Percentiles rank a stretch among this genome's conserved stretches.
phyloP scores from a whole-genome alignment of 768 basidiomycete species.

The Holtermannia corniformis region DNA sequence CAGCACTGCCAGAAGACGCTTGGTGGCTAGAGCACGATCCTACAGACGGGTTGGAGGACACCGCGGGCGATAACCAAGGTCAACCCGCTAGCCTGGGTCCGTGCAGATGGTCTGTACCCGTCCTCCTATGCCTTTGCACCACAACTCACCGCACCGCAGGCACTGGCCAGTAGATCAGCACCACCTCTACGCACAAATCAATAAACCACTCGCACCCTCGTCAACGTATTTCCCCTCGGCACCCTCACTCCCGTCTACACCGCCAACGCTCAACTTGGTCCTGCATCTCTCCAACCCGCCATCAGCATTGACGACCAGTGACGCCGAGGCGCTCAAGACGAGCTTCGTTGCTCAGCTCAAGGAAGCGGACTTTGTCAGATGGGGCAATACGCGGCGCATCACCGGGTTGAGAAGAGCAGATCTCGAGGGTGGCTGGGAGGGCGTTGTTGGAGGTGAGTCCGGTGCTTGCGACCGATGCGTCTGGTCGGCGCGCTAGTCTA shows the following conservation, averaged over 20 bases:
- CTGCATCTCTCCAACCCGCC: constrained; percentile 84
- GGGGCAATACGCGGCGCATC: constrained; percentile 92
- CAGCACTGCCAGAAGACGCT: constrained; percentile 69
- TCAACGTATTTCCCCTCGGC: constrained; percentile 47
- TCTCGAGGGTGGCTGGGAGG: constrained; percentile 95
- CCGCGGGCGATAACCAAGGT: constrained; percentile 18
- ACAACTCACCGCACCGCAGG: constrained; percentile 47
- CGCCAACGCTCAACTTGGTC: constrained; percentile 54
- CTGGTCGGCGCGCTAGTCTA: background rate
- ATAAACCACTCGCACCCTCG: constrained; percentile 47
- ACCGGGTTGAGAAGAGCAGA: constrained; percentile 81
- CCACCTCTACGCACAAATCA: constrained; percentile 19
- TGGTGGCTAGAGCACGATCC: constrained; percentile 93
- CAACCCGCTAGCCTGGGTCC: constrained; percentile 13
- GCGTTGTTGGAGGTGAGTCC: constrained; percentile 85
- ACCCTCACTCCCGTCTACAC: constrained; percentile 34
- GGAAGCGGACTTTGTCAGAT: constrained; percentile 92
- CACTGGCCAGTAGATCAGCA: constrained; percentile 90
- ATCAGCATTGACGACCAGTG: constrained; percentile 66
- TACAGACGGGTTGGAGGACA: constrained; percentile 10
- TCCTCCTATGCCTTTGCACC: background rate
- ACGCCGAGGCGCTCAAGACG: constrained; percentile 77
- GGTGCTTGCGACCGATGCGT: background rate
- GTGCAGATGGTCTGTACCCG: constrained; percentile 61
- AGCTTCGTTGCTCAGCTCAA: constrained; percentile 93